Evolutionary conservation across 2,329 filamentous ascomycete genomes (phyloP).

Genomic region (Talaromyces islandicus): DNA sequence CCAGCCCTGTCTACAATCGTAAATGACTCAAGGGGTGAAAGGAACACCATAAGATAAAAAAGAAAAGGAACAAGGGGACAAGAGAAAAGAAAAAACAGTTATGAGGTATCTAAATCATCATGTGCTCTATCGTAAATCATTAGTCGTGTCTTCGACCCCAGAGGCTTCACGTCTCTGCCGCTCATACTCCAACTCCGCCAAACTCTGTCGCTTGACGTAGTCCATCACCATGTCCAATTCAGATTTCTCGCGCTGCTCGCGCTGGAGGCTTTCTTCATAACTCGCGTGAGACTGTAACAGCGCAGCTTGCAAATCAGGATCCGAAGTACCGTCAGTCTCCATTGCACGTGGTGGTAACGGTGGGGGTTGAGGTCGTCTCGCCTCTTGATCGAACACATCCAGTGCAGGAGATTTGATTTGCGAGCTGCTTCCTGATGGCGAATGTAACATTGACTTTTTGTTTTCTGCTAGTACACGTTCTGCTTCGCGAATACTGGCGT

Average conservation of each 20-base stretch:
- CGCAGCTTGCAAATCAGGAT: conserved; percentile 24
- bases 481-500: conserved; percentile 45
- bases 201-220: conserved; percentile 70
- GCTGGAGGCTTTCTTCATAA: conserved; percentile 39
- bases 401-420: background rate
- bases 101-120: background rate
- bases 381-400: background rate
- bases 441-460: conserved; percentile 4
- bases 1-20: background rate
- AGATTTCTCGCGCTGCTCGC: conserved; percentile 43
- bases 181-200: conserved; percentile 26
- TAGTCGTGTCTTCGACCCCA: background rate
- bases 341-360: conserved; percentile 1
- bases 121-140: background rate
- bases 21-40: background rate
- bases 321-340: conserved; percentile 19
- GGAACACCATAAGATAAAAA: background rate
- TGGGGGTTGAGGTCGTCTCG: background rate
- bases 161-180: background rate
- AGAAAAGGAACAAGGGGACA: background rate
- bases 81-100: background rate
- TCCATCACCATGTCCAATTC: conserved; percentile 72
- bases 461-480: conserved; percentile 17
- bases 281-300: conserved; percentile 17
- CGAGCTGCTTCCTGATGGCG: background rate